phyloP scores from a whole-genome alignment of 148 eudicot species.

The Selenicereus undatus region DNA sequence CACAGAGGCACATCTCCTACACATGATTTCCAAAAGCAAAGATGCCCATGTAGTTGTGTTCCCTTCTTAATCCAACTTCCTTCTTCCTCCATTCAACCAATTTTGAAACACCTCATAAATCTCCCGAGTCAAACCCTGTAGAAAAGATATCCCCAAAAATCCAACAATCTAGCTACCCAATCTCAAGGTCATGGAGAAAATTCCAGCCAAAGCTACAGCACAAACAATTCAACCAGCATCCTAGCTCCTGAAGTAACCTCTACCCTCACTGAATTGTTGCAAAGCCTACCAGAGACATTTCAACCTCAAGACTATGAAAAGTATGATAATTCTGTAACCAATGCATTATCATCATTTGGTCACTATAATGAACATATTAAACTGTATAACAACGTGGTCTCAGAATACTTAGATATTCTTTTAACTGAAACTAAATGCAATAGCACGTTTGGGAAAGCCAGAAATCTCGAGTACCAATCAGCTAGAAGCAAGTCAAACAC shows the following conservation, averaged over 20 bases:
- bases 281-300: not conserved
- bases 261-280: not conserved
- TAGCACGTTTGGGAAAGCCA: not conserved
- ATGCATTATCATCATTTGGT: not conserved
- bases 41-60: not conserved
- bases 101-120: not conserved
- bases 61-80: not conserved
- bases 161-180: not conserved
- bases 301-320: not conserved
- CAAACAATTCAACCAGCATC: not conserved
- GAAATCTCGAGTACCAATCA: not conserved
- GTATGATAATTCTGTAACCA: not conserved
- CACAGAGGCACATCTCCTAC: not conserved
- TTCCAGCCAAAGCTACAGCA: not conserved
- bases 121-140: not conserved
- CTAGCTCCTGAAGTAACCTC: not conserved
- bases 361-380: not conserved
- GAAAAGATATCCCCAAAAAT: not conserved
- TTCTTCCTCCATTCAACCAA: not conserved
- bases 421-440: not conserved
- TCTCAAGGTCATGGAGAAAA: not conserved
- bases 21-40: not conserved
- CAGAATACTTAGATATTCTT: not conserved
- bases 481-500: constrained; percentile 8
- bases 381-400: not conserved